Base-by-base conservation (phyloP, 768 basidiomycete species). In the Lactarius indigo region DNA sequence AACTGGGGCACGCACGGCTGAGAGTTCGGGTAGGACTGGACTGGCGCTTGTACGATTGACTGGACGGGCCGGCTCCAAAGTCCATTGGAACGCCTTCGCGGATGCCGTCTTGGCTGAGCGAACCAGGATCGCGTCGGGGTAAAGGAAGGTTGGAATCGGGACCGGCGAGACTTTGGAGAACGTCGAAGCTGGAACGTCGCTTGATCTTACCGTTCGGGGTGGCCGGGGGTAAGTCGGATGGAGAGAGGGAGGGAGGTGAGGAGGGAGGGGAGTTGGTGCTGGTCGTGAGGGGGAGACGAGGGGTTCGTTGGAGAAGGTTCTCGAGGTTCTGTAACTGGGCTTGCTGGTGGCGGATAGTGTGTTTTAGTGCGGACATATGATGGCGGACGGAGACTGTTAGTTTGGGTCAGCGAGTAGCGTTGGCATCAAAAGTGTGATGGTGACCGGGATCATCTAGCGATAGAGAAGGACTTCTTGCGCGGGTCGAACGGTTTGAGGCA, bases 331-430 rank as follows among this genome's bases (percentile, higher is more conserved):
- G 83, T 41, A 92, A 76, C 71, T 92, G 90, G 23, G 91, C 91
- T 79, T 92, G 90, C 73, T 93, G 89, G 72, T 92, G 91, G 68
- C 91, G 80, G 72, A 93, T 93, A 74, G 82, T 85, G 75, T 93
- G 91, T 77, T 89, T 92, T 73, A 93, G 78, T 47, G 87, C 87
- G 70, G 90, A 91, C 78, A 93, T 87, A 67, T 92, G 91, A 71
- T 85, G 87, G 64, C 91, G 85, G 61, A 92, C 81, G 68, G 86
- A 84, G 73, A 92, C 91, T 93, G 72, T 59, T 72, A 31, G 18
- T 33, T 35, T 8, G 42, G 31, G 42, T 68, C 58, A 64, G 35
- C 23, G 20, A 10, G 4, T 7, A 10, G 5, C 20, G 31, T 20
- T 23, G 18, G n/a, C 17, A n/a, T 33, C 17, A 31, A 59, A 44